phyloP scores from a whole-genome alignment of 2,329 filamentous ascomycete species.

The Cryphonectria carpinicola region DNA sequence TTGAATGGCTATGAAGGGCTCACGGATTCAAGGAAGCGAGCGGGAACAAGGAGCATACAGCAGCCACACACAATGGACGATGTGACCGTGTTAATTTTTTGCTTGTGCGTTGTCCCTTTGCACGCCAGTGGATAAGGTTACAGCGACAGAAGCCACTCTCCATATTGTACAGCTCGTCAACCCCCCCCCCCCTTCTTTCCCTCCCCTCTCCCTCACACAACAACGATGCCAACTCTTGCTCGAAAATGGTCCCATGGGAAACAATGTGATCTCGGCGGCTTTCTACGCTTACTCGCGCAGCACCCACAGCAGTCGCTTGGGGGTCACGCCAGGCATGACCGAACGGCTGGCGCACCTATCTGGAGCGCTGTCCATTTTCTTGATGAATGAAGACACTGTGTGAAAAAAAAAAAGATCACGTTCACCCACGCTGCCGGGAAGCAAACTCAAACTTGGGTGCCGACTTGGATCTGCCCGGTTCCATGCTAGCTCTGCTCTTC shows the following conservation, averaged over 20 bases:
- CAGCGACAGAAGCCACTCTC: not conserved
- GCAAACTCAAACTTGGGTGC: not conserved
- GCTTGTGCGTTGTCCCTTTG: slow-evolving; percentile 1
- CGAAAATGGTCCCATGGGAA: not conserved
- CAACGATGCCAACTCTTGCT: not conserved
- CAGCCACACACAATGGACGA: not conserved
- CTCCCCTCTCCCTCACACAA: not conserved
- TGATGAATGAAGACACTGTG: not conserved
- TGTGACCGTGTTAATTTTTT: not conserved
- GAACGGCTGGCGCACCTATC: not conserved
- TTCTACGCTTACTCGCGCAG: not conserved
- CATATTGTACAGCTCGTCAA: not conserved
- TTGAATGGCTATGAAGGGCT: not conserved
- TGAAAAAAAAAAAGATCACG: not conserved
- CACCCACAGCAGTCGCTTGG: not conserved
- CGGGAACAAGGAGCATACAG: not conserved
- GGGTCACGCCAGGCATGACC: not conserved
- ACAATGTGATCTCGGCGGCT: not conserved
- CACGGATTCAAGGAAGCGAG: not conserved
- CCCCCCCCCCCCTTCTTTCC: not conserved
- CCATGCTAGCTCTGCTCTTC: not conserved
- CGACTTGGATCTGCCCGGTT: not conserved
- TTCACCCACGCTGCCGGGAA: not conserved
- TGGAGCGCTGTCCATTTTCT: not conserved
- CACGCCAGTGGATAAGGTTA: not conserved